Evolutionary conservation across 1,284 basidiomycete genomes (phyloP).

Genomic region (Malassezia dermatis): DNA sequence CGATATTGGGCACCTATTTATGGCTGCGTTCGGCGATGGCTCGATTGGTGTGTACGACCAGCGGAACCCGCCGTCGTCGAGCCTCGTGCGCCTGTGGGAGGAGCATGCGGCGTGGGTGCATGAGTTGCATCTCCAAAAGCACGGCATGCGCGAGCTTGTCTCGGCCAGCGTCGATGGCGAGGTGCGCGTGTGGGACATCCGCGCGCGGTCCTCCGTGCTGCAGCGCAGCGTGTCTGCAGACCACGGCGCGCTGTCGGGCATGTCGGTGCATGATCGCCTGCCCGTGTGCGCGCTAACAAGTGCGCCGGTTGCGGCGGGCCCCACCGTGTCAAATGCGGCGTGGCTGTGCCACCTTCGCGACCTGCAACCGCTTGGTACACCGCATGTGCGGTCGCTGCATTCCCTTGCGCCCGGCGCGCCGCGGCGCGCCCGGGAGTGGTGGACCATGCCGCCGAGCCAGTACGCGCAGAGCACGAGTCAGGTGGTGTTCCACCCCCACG

Average conservation of each 20-base stretch:
- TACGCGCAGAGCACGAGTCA: conserved; percentile 36
- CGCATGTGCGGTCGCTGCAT: conserved; percentile 15
- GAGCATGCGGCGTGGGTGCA: conserved; percentile 83
- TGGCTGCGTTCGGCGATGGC: conserved; percentile 88
- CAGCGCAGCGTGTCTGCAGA: conserved; percentile 56
- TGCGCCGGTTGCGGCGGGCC: conserved; percentile 2
- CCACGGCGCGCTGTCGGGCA: conserved; percentile 56
- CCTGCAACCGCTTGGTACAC: conserved; percentile 1
- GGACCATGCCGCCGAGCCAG: conserved; percentile 17
- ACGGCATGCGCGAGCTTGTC: conserved; percentile 63
- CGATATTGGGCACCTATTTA: conserved; percentile 67
- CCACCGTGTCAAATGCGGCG: conserved; percentile 12
- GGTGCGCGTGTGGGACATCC: conserved; percentile 83
- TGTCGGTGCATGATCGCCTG: conserved; percentile 76
- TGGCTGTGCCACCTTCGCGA: conserved; percentile 17
- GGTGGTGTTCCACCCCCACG: conserved; percentile 43
- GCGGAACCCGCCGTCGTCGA: conserved; percentile 68
- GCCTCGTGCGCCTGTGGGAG: conserved; percentile 67
- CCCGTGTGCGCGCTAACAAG: conserved; percentile 66
- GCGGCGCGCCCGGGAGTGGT: not conserved
- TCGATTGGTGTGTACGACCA: conserved; percentile 83
- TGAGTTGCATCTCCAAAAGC: conserved; percentile 75
- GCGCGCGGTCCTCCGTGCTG: conserved; percentile 61
- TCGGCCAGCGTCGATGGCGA: conserved; percentile 89
- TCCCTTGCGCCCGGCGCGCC: not conserved